These are phyloP conservation scores for Plasmodium adleri DNA, from an alignment of 169 alveolate genomes.

Conservation along the genomic window DNA sequence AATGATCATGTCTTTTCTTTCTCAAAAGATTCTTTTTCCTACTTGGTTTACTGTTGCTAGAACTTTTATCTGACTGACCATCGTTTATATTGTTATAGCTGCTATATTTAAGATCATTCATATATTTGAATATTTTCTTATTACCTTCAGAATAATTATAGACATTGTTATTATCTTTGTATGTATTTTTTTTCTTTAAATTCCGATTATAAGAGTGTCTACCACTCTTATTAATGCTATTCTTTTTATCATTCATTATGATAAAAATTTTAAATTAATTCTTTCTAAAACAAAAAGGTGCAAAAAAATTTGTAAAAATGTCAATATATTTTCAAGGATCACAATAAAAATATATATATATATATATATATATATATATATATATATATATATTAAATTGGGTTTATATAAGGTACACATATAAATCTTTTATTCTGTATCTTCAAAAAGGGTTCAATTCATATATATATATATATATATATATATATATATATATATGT, in stretches of 20 bases:
- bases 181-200: constrained; percentile 17
- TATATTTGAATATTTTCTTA: constrained; percentile 45
- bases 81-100: constrained; percentile 22
- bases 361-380: too few species aligned
- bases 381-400: too few species aligned
- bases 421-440: too few species aligned
- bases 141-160: constrained; percentile 14
- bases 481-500: too few species aligned
- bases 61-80: constrained; percentile 19
- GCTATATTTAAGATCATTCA: constrained; percentile 38
- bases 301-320: too few species aligned
- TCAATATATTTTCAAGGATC: too few species aligned
- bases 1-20: not conserved
- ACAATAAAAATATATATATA: too few species aligned
- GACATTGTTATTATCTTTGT: constrained; percentile 15
- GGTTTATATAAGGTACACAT: too few species aligned
- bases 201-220: constrained; percentile 15
- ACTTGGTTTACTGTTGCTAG: constrained; percentile 21
- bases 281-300: not conserved
- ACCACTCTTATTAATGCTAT: constrained; percentile 11
- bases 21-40: too few species aligned
- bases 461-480: too few species aligned
- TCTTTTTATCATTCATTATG: constrained; percentile 56
- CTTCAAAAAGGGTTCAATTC: too few species aligned
- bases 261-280: not conserved